These are phyloP conservation scores for Pythium apleroticum DNA, from an alignment of 352 stramenopile genomes.

Conservation along the genomic window DNA sequence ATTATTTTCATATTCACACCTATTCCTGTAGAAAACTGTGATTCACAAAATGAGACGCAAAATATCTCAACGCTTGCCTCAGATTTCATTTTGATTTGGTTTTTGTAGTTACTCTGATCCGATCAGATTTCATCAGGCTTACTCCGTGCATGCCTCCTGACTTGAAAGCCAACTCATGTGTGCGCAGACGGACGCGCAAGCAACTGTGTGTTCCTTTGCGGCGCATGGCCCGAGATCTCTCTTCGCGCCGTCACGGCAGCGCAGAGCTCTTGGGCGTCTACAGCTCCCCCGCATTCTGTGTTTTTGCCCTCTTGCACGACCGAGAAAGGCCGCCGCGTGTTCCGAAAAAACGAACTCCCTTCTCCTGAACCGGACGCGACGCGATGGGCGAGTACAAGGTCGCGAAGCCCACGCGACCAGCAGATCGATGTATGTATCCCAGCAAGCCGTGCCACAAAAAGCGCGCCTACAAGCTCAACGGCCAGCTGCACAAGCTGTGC, in stretches of 20 bases:
- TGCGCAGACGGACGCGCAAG: not conserved
- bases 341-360: not conserved
- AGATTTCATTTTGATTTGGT: not conserved
- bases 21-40: not conserved
- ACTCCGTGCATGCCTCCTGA: not conserved
- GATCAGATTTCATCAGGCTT: not conserved
- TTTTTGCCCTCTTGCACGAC: not conserved
- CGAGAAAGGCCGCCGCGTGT: not conserved
- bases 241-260: not conserved
- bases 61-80: not conserved
- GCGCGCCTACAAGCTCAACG: conserved; percentile 20
- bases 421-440: conserved; percentile 12
- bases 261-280: not conserved
- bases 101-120: not conserved
- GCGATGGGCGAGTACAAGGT: conserved; percentile 5
- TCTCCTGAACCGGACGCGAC: not conserved
- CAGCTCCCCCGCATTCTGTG: not conserved
- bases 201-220: not conserved
- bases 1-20: no score
- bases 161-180: not conserved
- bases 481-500: conserved; percentile 29
- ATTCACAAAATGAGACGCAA: not conserved
- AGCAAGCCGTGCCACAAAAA: conserved; percentile 11
- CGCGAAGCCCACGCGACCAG: not conserved
- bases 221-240: not conserved